Evolutionary conservation across 345 rosid genomes (phyloP), one percentile per base, ranked within the genome.

Genomic region (Citrus medica): DNA sequence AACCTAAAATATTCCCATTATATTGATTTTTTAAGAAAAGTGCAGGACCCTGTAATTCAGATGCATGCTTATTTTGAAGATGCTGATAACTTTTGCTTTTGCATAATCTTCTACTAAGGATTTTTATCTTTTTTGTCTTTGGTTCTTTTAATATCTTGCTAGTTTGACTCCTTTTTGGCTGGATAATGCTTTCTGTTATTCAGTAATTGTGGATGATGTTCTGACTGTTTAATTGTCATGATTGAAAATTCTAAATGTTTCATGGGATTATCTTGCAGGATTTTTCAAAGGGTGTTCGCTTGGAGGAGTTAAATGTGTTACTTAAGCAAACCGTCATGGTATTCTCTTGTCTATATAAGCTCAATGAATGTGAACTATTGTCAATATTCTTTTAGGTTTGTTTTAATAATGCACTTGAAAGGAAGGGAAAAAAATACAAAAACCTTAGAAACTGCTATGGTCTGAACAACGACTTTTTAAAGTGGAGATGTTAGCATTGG

Each of bases 241-340:
- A 40, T 58, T 42, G 59, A 76, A 76, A 69, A 38, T 48, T 55
- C 79, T 51, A 82, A 55, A 62, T 69, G 68, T 55, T 33, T 81
- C 60, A 38, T 76, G 72, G 75, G 64, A 68, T 60, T 46, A 37
- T 77, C 59, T 33, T 86, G 80, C 90, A 95, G 99, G 98, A 95
- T 84, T 93, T 91, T 81, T 93, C 98, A 16, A 93, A 83, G 87
- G 98, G 97, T 61, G 76, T 86, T 80, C 99, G 99, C 79, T 90
- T 95, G 90, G 93, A 91, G 87, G 99, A 95, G 87, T 76, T 95
- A 82, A 92, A 93, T 77, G 80, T 92, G 76, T 85, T 95, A 79
- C 96, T 95, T 70, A 89, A 80, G 84, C 97, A 88, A 84, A 90
- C 97, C 38, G 97, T 95, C 76, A 95, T 95, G 99, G 99, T 93